Evolutionary conservation across 345 rosid genomes (phyloP), one percentile per base, ranked within the genome.

Genomic region (Euclidium syriacum): DNA sequence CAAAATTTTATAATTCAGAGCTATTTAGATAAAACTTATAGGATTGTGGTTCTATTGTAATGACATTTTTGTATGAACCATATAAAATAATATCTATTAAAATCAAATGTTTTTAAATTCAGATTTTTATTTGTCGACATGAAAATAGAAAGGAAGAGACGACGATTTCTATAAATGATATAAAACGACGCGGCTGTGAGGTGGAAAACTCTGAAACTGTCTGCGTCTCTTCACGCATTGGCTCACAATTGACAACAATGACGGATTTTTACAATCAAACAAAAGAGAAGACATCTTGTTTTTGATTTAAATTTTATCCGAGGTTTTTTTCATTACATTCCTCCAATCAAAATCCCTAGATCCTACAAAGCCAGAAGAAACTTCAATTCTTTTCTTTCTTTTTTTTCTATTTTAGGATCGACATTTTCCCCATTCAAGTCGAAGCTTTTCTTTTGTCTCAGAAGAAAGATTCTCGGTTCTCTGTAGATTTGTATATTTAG

Each of bases 201-300:
- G 73, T 52, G 18, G 67, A 60, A 43, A 69, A 52, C 67, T 61
- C 46, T 2, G 56, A 52, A 69, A 43, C 56, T 18, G 68, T 53
- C 57, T 53, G 50, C 63, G 57, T 70, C 63, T 70, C 63, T 53
- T 61, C 44, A 23, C 66, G 59, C 61, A 60, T 51, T 51, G 67
- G 73, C 54, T 59, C 20, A 43, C 48, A 6, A 25, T n/a, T n/a
- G n/a, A n/a, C n/a, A 58, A 19, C 36, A 41, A 59, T 53, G 52
- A 59, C 1, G 15, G 15, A 15, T 50, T 50, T 6, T 23, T 18
- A 20, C 59, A 59, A 61, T 18, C 17, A 27, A 32, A 23, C 53
- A 67, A 67, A 66, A 56, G 9, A 39, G 20, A 22, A 46, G 4
- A 51, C 53, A 44, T 65, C 70, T 3, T 55, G n/a, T n/a, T n/a